These are phyloP conservation scores for Neoboletus subvelutipes DNA, from an alignment of 768 basidiomycete genomes.

Conservation along the genomic window DNA sequence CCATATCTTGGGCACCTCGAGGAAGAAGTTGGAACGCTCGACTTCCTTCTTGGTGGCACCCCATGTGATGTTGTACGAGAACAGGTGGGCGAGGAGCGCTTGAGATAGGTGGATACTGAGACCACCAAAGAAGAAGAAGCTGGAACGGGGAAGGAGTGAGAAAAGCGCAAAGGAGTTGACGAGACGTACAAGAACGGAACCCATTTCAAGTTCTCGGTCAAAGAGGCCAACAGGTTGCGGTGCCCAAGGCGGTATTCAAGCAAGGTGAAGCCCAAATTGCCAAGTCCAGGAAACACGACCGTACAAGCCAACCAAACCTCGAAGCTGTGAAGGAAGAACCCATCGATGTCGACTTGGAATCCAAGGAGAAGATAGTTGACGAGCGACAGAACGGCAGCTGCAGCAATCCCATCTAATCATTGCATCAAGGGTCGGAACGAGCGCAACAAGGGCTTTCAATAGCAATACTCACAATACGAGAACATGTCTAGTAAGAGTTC, in stretches of 20 bases:
- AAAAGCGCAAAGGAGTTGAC: neutral
- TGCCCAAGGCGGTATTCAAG: constrained; percentile 72
- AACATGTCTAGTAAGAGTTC: constrained; percentile 44
- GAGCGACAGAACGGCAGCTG: constrained; percentile 59
- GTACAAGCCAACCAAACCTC: constrained; percentile 81
- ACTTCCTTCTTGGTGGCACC: constrained; percentile 76
- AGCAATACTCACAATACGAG: constrained; percentile 43
- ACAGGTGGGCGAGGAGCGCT: constrained; percentile 54
- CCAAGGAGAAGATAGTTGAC: constrained; percentile 80
- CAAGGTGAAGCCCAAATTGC: constrained; percentile 71
- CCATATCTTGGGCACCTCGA: constrained; percentile 82
- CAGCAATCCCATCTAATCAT: constrained; percentile 55
- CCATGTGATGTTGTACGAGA: constrained; percentile 62
- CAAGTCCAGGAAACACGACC: constrained; percentile 72
- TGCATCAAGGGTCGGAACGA: neutral
- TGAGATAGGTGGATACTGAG: constrained; percentile 52
- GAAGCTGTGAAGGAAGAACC: constrained; percentile 74
- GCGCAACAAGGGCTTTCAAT: neutral
- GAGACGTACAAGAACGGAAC: constrained; percentile 39
- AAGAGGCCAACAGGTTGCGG: constrained; percentile 18
- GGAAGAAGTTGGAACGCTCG: constrained; percentile 88
- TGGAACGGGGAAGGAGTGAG: neutral
- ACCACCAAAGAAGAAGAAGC: constrained; percentile 56
- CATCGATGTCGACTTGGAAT: constrained; percentile 66
- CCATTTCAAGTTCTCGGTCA: constrained; percentile 30